These are phyloP conservation scores for Dothistroma septosporum DNA, from an alignment of 2,329 filamentous ascomycete genomes.

Conservation along the genomic window DNA sequence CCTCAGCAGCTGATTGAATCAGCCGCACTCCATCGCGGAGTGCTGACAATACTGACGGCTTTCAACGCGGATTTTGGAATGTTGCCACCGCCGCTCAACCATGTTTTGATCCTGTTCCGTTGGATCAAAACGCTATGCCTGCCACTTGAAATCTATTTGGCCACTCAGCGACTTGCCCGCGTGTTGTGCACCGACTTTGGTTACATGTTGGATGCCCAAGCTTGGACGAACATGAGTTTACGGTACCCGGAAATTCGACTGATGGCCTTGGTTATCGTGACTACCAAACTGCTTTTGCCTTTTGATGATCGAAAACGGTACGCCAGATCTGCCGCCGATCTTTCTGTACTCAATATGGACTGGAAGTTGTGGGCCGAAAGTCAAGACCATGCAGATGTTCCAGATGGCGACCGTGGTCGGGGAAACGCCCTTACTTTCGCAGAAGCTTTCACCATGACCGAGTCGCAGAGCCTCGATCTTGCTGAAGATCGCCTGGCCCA, in stretches of 20 bases:
- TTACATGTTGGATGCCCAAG: constrained; percentile 40
- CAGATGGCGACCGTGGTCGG: constrained; percentile 10
- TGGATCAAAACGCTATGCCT: constrained; percentile 69
- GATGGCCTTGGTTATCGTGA: constrained; percentile 65
- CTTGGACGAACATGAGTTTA: constrained; percentile 43
- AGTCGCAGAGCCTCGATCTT: constrained; percentile 62
- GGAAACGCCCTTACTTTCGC: constrained; percentile 32
- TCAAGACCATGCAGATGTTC: constrained; percentile 10
- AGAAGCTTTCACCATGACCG: constrained; percentile 52
- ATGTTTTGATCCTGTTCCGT: constrained; percentile 62
- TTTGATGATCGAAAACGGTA: constrained; percentile 58
- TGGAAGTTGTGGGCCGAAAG: constrained; percentile 67
- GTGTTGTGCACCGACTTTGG: constrained; percentile 53
- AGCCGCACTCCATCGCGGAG: constrained; percentile 60
- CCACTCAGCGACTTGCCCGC: constrained; percentile 55
- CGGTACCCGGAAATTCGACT: constrained; percentile 72
- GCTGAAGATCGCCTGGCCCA: constrained; percentile 61
- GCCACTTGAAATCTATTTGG: constrained; percentile 64
- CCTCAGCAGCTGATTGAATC: constrained; percentile 45
- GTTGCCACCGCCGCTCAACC: constrained; percentile 68
- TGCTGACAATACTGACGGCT: constrained; percentile 59
- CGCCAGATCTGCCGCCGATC: constrained; percentile 51
- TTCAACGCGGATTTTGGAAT: constrained; percentile 67
- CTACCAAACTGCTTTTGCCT: constrained; percentile 75
- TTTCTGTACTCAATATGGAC: constrained; percentile 58